Evolutionary conservation across 208 protist genomes (phyloP).

Genomic region (Acanthamoeba quina): DNA sequence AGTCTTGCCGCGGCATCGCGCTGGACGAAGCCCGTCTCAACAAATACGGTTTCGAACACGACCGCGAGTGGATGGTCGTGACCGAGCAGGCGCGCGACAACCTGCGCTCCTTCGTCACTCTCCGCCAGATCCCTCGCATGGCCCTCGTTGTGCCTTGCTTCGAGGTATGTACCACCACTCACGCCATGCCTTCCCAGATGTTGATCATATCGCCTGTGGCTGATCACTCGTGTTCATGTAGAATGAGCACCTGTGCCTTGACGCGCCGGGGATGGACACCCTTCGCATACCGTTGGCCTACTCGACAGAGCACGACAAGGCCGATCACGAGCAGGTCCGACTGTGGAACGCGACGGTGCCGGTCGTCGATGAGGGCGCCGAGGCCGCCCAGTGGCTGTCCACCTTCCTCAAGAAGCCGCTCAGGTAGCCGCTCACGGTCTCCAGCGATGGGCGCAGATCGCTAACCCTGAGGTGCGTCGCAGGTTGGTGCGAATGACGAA

Average conservation of each 20-base stretch:
- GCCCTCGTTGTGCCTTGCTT: conserved; percentile 1
- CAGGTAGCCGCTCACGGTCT: neutral
- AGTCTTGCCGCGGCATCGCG: conserved; percentile 33
- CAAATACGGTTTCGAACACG: conserved; percentile 19
- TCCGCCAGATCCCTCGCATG: conserved; percentile 36
- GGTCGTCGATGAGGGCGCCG: neutral
- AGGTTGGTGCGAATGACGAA: conserved; percentile 14
- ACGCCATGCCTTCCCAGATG: neutral
- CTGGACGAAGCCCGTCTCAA: neutral
- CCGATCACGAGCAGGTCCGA: neutral
- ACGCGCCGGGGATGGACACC: conserved; percentile 38
- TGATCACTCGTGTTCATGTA: neutral
- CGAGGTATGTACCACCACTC: neutral
- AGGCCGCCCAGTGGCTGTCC: conserved; percentile 45
- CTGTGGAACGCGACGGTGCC: neutral
- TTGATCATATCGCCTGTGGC: neutral
- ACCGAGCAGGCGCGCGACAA: conserved; percentile 27
- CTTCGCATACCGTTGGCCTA: conserved; percentile 37
- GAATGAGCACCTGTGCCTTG: conserved; percentile 21
- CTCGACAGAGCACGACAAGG: neutral
- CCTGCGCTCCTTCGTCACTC: neutral
- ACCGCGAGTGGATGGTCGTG: conserved; percentile 45
- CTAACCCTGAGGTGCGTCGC: neutral
- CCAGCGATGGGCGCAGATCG: neutral
- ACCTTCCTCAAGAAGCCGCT: conserved; percentile 21